Evolutionary conservation across 768 basidiomycete species (phyloP), one percentile per base, ranked within the genome.

Genomic region (Rhodotorula kratochvilovae): DNA sequence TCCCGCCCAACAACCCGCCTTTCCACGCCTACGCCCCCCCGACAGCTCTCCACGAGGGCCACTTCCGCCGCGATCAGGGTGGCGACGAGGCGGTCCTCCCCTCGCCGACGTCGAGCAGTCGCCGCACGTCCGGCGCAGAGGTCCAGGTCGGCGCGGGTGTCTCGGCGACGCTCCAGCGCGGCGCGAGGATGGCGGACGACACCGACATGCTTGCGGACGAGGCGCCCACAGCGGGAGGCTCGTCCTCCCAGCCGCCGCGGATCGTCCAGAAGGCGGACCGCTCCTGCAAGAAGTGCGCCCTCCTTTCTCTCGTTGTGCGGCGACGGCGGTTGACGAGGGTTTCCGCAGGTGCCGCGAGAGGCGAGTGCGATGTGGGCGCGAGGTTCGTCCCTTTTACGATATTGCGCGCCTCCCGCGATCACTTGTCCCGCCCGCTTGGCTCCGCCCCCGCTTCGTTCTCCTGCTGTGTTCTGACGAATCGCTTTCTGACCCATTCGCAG

Each of bases 201-300:
- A 4, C 8, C 33, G 54, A 53, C n/a, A 53, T 53, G 43, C 8
- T 45, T 12, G 16, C 19, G 29, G 61, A 36, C 6, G 61, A 53
- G 7, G 50, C 4, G 1, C n/a, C n/a, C n/a, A n/a, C n/a, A n/a
- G 50, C 35, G 2, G 61, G 29, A 17, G 25, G 31, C 1, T 31
- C 56, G 4, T 43, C 23, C 45, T 6, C 59, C 4, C 21, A 10
- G 25, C 42, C 59, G 25, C 36, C 39, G 16, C 62, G 62, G 33
- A 25, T 66, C 45, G 21, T 56, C 0, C 57, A 71, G 54, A 65
- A 66, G 48, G 70, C 70, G 1, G 70, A 71, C 42, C n/a, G 70
- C 12, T 63, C 61, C 12, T 71, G 70, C 56, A 71, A 71, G 43
- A 67, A 53, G 65, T 71, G 43, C n/a, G 59, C 25, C 4, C 2